A percentile compares a stretch with the other conserved stretches of the same genome.
phyloP scores from a whole-genome alignment of 2,329 filamentous ascomycete genomes.

The Colletotrichum trifolii region DNA sequence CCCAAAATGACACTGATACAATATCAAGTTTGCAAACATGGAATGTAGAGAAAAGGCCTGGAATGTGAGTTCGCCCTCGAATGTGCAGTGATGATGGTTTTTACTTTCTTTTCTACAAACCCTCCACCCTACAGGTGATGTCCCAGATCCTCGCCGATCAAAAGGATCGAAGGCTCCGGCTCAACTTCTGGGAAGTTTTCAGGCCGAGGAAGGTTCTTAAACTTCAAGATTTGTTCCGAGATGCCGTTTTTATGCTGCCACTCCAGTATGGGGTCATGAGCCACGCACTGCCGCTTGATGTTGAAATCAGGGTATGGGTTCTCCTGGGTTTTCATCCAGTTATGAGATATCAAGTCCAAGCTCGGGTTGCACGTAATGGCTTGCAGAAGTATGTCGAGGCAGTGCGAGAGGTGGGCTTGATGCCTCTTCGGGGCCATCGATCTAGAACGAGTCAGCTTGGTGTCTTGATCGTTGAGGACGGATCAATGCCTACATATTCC shows the following conservation, averaged over 20 bases:
- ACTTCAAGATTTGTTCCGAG: conserved; percentile 24
- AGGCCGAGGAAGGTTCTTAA: conserved; percentile 23
- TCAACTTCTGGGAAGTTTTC: conserved; percentile 15
- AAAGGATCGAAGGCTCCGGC: conserved; percentile 18
- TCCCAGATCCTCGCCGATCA: conserved; percentile 16
- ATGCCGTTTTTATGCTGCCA: conserved; percentile 29
- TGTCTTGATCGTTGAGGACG: not conserved
- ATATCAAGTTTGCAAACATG: no score
- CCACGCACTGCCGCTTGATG: conserved; percentile 31
- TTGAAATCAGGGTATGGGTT: conserved; percentile 34
- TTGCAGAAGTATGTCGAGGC: conserved; percentile 26
- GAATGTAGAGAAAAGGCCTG: no score
- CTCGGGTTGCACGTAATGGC: conserved; percentile 26
- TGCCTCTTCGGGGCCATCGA: conserved; percentile 28
- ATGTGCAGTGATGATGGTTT: not conserved
- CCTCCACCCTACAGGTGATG: conserved; percentile 4
- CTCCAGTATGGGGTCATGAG: conserved; percentile 17
- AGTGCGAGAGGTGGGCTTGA: conserved; percentile 24
- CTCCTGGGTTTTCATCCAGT: conserved; percentile 32
- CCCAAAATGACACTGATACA: no score
- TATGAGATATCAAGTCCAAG: conserved; percentile 26
- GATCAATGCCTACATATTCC: conserved; percentile 7
- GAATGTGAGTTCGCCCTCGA: no score
- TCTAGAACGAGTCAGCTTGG: not conserved
- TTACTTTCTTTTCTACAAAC: not conserved